phyloP scores from a whole-genome alignment of 2,329 filamentous ascomycete genomes.

The Aspergillus sp. region DNA sequence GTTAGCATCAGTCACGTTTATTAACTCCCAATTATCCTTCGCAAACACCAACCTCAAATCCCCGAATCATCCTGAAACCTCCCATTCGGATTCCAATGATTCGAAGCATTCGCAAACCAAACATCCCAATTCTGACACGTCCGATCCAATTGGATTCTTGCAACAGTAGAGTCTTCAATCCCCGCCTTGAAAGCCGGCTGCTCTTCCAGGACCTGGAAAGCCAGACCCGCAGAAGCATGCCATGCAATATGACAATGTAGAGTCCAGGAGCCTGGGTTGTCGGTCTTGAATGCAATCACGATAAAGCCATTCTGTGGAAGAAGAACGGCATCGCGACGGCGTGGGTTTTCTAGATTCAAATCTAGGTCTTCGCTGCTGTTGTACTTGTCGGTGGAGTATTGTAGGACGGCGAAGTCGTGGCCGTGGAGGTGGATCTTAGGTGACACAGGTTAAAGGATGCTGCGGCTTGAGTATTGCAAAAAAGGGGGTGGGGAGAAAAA shows the following conservation, averaged over 20 bases:
- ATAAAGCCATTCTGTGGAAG: constrained; percentile 11
- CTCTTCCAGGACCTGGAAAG: constrained; percentile 9
- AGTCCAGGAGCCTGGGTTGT: constrained; percentile 13
- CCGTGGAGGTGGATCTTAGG: constrained; percentile 13
- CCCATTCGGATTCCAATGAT: constrained; percentile 1
- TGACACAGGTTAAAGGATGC: not conserved
- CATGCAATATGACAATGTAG: constrained; percentile 16
- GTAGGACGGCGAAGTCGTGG: constrained; percentile 13
- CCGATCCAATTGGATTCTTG: not conserved
- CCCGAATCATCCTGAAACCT: constrained; percentile 14
- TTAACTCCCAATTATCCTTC: no score
- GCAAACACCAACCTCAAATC: not conserved
- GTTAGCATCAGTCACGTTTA: no score
- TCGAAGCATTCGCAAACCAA: constrained; percentile 1
- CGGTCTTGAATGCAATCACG: constrained; percentile 11
- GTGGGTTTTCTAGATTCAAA: not conserved
- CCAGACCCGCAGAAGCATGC: constrained; percentile 12
- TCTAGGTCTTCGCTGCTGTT: not conserved
- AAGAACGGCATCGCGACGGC: constrained; percentile 10
- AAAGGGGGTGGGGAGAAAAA: not conserved
- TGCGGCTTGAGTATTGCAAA: not conserved
- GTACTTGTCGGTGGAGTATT: constrained; percentile 3
- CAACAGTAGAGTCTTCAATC: not conserved
- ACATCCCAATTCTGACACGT: not conserved
- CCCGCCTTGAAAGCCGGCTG: not conserved